These are phyloP conservation scores for Xylaria venustula DNA, from an alignment of 495 filamentous ascomycete species.

Conservation along the genomic window DNA sequence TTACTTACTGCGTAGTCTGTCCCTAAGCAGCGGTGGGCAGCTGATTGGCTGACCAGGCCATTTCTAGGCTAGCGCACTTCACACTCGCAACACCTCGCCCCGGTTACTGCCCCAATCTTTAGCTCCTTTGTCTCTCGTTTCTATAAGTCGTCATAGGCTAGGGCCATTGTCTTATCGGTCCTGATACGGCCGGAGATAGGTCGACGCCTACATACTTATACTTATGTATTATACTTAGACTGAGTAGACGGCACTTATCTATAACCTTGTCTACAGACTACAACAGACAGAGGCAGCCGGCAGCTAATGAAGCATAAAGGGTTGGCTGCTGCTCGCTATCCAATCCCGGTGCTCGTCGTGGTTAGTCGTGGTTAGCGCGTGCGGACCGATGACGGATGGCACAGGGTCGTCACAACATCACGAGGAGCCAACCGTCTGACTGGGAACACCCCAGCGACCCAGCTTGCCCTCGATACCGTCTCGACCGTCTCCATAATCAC, in stretches of 20 bases:
- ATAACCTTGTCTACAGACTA: not conserved
- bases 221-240: too few species aligned
- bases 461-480: not conserved
- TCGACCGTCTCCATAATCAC: not conserved
- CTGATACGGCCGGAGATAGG: not conserved
- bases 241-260: not conserved
- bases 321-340: not conserved
- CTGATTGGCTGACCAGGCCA: too few species aligned
- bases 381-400: conserved; percentile 37
- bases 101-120: not conserved
- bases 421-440: conserved; percentile 30
- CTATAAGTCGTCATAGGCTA: conserved; percentile 9
- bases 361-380: conserved; percentile 16
- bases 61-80: too few species aligned
- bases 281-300: not conserved
- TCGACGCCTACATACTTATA: not conserved
- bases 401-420: conserved; percentile 31
- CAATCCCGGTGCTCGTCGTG: not conserved
- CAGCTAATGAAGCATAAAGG: not conserved
- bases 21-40: too few species aligned
- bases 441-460: conserved; percentile 5
- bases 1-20: too few species aligned
- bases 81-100: too few species aligned
- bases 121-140: not conserved
- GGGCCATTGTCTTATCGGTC: conserved; percentile 7